Percentiles rank a stretch among this genome's conserved stretches.
Evolutionary conservation across 371 early-diverging fungal genomes (phyloP).

Genomic region (Mycotypha africana): DNA sequence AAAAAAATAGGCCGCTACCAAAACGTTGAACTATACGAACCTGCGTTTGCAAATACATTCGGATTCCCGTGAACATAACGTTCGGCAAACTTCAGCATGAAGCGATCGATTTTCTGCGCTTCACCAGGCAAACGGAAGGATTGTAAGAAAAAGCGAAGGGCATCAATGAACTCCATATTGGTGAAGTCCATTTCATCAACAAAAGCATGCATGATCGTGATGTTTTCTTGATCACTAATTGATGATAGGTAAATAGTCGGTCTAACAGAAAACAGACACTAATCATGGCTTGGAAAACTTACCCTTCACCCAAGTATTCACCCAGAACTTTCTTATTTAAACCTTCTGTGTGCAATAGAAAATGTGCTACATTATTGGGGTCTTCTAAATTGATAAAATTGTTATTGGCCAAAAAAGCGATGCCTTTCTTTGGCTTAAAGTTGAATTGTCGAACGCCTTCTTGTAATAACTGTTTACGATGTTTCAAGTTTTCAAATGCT

Average conservation of each 20-base stretch:
- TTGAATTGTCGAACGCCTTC: conserved; percentile 83
- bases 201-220: conserved; percentile 93
- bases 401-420: conserved; percentile 62
- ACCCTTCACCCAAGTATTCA: conserved; percentile 92
- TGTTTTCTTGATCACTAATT: conserved; percentile 69
- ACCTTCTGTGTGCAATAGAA: conserved; percentile 71
- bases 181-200: conserved; percentile 87
- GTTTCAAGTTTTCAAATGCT: conserved; percentile 73
- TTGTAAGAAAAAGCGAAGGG: conserved; percentile 86
- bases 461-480: conserved; percentile 73
- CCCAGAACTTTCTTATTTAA: conserved; percentile 86
- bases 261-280: not conserved
- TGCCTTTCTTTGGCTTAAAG: conserved; percentile 89
- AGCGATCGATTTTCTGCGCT: conserved; percentile 97
- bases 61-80: conserved; percentile 83
- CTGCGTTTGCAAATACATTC: conserved; percentile 66
- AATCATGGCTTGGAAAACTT: conserved; percentile 1
- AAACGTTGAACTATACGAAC: no score
- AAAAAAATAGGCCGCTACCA: no score
- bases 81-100: conserved; percentile 96
- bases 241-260: no score
- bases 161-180: conserved; percentile 72
- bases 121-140: conserved; percentile 97
- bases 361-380: conserved; percentile 63
- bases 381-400: conserved; percentile 56